Conservation (phyloP, 2,329 filamentous ascomycete genomes). For the Neocucurbitaria cava region DNA sequence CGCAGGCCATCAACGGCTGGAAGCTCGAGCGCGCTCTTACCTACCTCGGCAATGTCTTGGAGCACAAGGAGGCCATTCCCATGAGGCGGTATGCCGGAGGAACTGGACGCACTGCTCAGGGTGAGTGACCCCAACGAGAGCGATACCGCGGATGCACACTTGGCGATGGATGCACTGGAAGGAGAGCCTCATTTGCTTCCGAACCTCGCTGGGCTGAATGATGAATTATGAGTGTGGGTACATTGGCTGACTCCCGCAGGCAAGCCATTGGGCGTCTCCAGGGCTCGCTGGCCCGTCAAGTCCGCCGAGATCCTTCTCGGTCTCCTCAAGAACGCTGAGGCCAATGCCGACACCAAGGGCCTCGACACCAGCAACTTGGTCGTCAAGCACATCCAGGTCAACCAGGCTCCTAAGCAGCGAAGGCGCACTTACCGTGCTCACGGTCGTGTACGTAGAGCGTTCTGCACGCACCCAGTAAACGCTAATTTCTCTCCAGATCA, state of each 20-base stretch:
- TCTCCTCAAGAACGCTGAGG: conserved; percentile 70
- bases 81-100: conserved; percentile 97
- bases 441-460: conserved; percentile 83
- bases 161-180: neutral
- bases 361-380: conserved; percentile 90
- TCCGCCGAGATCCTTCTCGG: conserved; percentile 97
- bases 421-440: conserved; percentile 99
- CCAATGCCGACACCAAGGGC: conserved; percentile 57
- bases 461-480: neutral
- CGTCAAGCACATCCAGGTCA: conserved; percentile 99
- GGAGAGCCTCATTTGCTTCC: conserved; percentile 3
- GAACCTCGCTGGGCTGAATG: neutral
- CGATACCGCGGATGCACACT: neutral
- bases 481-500: conserved; percentile 71
- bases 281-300: conserved; percentile 99
- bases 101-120: conserved; percentile 96
- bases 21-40: conserved; percentile 92
- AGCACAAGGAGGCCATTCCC: conserved; percentile 96
- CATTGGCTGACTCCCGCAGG: conserved; percentile 62
- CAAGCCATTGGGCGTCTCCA: conserved; percentile 98
- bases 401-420: conserved; percentile 99
- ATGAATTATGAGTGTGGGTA: too few relatives aligned
- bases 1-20: conserved; percentile 99
- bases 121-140: conserved; percentile 65
- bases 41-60: conserved; percentile 98